Evolutionary conservation across 768 basidiomycete genomes (phyloP), one percentile per base, ranked within the genome.

Genomic region (Boletellus emodensis): DNA sequence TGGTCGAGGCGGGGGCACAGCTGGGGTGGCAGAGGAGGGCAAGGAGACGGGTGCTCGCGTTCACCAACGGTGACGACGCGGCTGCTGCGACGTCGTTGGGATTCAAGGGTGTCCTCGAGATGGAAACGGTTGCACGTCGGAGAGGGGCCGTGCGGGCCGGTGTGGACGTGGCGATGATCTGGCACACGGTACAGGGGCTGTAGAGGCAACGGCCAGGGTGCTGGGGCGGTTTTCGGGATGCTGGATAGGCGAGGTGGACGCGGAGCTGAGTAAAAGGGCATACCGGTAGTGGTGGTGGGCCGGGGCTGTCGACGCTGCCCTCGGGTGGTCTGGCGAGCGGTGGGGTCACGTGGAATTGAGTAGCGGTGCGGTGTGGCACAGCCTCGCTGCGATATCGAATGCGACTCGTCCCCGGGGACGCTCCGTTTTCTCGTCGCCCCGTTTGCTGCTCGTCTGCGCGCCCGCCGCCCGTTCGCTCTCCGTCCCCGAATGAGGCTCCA

Each of bases 111-210:
- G 76, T 87, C 34, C 67, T 88, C 20, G 85, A 87, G 67, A 87
- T 89, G 86, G 82, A 82, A 42, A 85, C 87, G 11, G 77, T 87
- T 14, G 75, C 11, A 57, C 56, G 40, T 30, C 61, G 14, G 43
- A 44, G 12, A 66, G 44, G 43, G 6, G 81, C 83, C 0, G 75
- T 85, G 38, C 69, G 71, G 42, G 85, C 86, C 0, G 85, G 85
- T 4, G 82, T 81, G 14, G 87, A 88, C 49, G 66, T 88, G n/a
- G 83, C 71, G 4, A 87, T 88, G 86, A 79, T 85, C 37, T 88
- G 85, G 54, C 87, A 87, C 58, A 80, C 75, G 8, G 75, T 79
- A 66, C 65, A 12, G 78, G 75, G 0, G 81, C 84, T 0, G 51
- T 88, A 1, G 71, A 80, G 51, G 71, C 65, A 20, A 73, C 76